A percentile compares a stretch with the other conserved stretches of the same genome.
These are phyloP conservation scores for Sporothrix globosa DNA, from an alignment of 2,329 filamentous ascomycete species.

Conservation along the genomic window DNA sequence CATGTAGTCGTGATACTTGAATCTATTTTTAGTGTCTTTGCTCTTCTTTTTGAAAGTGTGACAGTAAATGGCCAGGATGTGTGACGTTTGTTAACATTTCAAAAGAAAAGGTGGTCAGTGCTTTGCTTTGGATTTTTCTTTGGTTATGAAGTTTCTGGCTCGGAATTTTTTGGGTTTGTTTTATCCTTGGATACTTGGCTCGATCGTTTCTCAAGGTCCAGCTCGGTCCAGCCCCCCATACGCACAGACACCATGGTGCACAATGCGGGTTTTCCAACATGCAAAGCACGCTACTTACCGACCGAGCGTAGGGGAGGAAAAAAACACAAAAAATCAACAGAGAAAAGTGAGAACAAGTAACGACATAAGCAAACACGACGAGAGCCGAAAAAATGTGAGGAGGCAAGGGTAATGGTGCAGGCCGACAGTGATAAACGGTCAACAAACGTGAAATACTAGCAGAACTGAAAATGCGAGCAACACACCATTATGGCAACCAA, in stretches of 20 bases:
- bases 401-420: too few species aligned
- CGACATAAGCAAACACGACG: too few species aligned
- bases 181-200: neutral
- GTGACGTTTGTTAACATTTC: too few species aligned
- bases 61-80: neutral
- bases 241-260: conserved; percentile 23
- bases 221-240: conserved; percentile 1
- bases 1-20: neutral
- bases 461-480: neutral
- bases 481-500: too few species aligned
- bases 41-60: neutral
- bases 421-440: too few species aligned
- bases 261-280: conserved; percentile 6
- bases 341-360: neutral
- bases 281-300: neutral
- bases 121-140: neutral
- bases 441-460: too few species aligned
- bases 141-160: neutral
- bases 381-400: too few species aligned
- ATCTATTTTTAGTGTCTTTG: too few species aligned
- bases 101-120: conserved; percentile 9
- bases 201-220: neutral
- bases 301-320: neutral
- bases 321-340: neutral
- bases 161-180: neutral